Conservation (phyloP, 305 asterid genomes). For the Fraxinus velutina region DNA sequence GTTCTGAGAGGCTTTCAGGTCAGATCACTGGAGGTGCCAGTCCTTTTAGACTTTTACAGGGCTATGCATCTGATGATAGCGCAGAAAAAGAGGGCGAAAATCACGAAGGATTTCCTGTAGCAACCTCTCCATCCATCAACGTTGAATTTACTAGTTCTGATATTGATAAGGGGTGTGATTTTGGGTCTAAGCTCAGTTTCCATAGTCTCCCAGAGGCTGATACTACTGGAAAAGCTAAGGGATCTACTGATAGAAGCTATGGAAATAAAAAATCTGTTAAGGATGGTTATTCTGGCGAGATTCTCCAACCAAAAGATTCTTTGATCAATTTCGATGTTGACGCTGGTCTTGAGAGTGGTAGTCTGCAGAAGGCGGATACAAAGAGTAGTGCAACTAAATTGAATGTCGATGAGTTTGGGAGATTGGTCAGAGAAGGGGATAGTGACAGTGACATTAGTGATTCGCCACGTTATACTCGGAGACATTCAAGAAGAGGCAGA, state of each 20-base stretch:
- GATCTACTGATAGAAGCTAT: conserved; percentile 26
- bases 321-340: conserved; percentile 21
- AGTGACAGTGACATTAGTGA: conserved; percentile 75
- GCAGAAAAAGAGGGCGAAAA: conserved; percentile 40
- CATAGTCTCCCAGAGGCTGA: conserved; percentile 29
- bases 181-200: conserved; percentile 28
- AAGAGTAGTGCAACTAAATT: conserved; percentile 31
- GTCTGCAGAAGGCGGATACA: conserved; percentile 28
- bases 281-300: conserved; percentile 22
- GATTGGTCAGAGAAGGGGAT: conserved; percentile 74
- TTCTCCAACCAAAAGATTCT: conserved; percentile 26
- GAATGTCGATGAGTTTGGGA: conserved; percentile 85
- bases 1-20: conserved; percentile 36
- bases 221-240: conserved; percentile 27
- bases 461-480: conserved; percentile 47
- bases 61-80: conserved; percentile 51
- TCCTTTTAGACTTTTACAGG: conserved; percentile 58
- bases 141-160: conserved; percentile 31
- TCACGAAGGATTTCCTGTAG: conserved; percentile 23
- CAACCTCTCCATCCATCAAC: conserved; percentile 22
- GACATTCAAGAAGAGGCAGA: conserved; percentile 57
- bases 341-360: conserved; percentile 29
- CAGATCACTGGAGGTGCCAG: conserved; percentile 38
- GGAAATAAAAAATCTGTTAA: conserved; percentile 31
- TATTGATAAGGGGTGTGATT: conserved; percentile 21